Conservation (phyloP, 2,329 filamentous ascomycete genomes). For the Helicocarpus griseus region DNA sequence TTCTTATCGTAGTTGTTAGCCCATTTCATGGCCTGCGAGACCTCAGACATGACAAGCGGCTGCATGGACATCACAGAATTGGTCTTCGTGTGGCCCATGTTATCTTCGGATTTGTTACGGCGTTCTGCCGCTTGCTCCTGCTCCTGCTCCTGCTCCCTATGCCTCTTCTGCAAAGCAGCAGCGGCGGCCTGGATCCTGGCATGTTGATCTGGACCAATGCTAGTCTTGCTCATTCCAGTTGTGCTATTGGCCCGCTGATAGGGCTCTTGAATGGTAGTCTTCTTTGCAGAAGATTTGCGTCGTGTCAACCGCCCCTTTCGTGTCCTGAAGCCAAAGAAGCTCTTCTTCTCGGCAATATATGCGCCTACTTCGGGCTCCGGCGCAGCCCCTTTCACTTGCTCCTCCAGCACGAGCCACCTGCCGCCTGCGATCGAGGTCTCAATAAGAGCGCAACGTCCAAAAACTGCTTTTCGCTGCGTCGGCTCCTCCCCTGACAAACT, state of each 20-base stretch:
- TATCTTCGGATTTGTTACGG: conserved; percentile 45
- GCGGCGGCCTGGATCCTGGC: conserved; percentile 88
- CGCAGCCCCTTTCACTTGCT: conserved; percentile 88
- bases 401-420: conserved; percentile 90
- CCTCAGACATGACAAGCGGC: conserved; percentile 72
- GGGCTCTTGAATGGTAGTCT: conserved; percentile 41
- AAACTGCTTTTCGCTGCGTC: conserved; percentile 73
- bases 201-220: conserved; percentile 82
- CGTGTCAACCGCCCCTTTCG: conserved; percentile 60
- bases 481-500: conserved; percentile 90
- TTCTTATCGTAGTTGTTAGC: conserved; percentile 91
- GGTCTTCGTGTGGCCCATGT: conserved; percentile 58
- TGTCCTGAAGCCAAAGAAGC: conserved; percentile 73
- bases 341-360: conserved; percentile 92
- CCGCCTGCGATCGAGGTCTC: conserved; percentile 76
- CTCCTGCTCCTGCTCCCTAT: conserved; percentile 50
- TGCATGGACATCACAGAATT: conserved; percentile 85
- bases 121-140: conserved; percentile 38
- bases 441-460: conserved; percentile 84
- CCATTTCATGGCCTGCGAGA: conserved; percentile 93
- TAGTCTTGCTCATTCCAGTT: conserved; percentile 62
- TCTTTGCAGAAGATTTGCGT: conserved; percentile 61
- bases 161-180: conserved; percentile 64
- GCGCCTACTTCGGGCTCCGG: conserved; percentile 74
- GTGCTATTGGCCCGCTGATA: conserved; percentile 42